Conservation (phyloP, 768 basidiomycete species). For the Xerocomus brunneocitrinus region DNA sequence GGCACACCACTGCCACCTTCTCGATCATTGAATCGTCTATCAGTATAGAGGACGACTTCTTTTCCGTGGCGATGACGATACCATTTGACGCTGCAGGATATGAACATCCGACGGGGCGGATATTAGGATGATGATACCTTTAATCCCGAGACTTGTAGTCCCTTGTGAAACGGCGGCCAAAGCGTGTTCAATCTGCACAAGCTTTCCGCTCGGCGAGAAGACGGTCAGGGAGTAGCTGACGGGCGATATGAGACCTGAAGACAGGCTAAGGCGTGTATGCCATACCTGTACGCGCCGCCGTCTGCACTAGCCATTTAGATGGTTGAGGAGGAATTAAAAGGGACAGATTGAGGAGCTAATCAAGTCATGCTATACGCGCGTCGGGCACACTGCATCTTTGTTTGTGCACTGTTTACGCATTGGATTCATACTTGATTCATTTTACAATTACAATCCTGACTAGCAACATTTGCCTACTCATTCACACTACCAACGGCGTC, state of each 20-base stretch:
- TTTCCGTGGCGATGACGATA: slow-evolving; percentile 98
- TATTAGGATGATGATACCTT: slow-evolving; percentile 56
- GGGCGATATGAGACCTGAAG: slow-evolving; percentile 15
- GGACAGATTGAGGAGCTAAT: slow-evolving; percentile 10
- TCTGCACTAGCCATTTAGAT: slow-evolving; percentile 70
- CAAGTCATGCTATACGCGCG: slow-evolving; percentile 22
- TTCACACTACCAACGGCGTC: slow-evolving; percentile 45
- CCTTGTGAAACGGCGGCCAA: slow-evolving; percentile 93
- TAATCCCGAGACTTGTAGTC: slow-evolving; percentile 96
- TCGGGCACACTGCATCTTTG: slow-evolving; percentile 26
- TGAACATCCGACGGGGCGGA: slow-evolving; percentile 19
- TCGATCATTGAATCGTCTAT: slow-evolving; percentile 98
- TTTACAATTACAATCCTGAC: background rate
- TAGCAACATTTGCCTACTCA: background rate
- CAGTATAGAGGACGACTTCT: slow-evolving; percentile 96
- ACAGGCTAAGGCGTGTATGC: slow-evolving; percentile 15
- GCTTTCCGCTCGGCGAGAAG: slow-evolving; percentile 97
- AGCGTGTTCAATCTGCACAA: slow-evolving; percentile 99
- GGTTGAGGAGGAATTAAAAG: slow-evolving; percentile 16
- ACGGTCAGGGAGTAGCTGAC: slow-evolving; percentile 96
- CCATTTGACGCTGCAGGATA: slow-evolving; percentile 83
- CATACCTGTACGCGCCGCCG: slow-evolving; percentile 74
- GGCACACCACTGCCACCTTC: slow-evolving; percentile 95
- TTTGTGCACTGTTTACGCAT: slow-evolving; percentile 22
- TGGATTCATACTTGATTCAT: slow-evolving; percentile 7